Percentiles rank a stretch among this genome's conserved stretches.
These are phyloP conservation scores for Scopulariopsis brevicaulis DNA, from an alignment of 2,329 filamentous ascomycete genomes.

Conservation along the genomic window DNA sequence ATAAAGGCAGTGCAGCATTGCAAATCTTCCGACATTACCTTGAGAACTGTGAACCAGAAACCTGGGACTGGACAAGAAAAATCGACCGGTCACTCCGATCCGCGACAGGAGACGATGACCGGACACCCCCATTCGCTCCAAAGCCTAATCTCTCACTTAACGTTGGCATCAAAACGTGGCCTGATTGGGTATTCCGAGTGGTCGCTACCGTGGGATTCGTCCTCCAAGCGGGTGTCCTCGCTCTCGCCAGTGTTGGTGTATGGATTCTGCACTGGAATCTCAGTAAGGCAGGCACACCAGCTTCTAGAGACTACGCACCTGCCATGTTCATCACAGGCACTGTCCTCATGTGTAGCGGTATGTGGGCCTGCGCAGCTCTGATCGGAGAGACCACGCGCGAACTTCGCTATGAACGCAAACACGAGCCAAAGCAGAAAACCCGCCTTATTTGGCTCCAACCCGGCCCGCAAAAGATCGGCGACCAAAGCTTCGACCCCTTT, in stretches of 20 bases:
- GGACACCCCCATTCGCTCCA: background rate
- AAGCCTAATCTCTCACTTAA: slow-evolving; percentile 9
- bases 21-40: background rate
- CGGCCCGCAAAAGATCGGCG: slow-evolving; percentile 11
- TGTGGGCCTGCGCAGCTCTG: slow-evolving; percentile 12
- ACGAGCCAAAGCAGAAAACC: background rate
- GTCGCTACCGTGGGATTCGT: slow-evolving; percentile 7
- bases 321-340: slow-evolving; percentile 11
- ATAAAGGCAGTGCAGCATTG: background rate
- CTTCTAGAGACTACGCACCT: slow-evolving; percentile 8
- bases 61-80: background rate
- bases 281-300: background rate
- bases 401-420: slow-evolving; percentile 1
- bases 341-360: slow-evolving; percentile 8
- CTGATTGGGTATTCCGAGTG: slow-evolving; percentile 4
- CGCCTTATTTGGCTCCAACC: slow-evolving; percentile 12
- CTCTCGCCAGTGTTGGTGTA: slow-evolving; percentile 9
- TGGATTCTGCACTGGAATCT: background rate
- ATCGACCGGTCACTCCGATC: background rate
- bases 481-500: slow-evolving; percentile 14
- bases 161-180: slow-evolving; percentile 5
- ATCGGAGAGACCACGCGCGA: slow-evolving; percentile 11
- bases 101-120: background rate
- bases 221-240: slow-evolving; percentile 8
- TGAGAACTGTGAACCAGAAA: background rate